Conservation (phyloP, 805 yeast species). For the Candida orba region DNA sequence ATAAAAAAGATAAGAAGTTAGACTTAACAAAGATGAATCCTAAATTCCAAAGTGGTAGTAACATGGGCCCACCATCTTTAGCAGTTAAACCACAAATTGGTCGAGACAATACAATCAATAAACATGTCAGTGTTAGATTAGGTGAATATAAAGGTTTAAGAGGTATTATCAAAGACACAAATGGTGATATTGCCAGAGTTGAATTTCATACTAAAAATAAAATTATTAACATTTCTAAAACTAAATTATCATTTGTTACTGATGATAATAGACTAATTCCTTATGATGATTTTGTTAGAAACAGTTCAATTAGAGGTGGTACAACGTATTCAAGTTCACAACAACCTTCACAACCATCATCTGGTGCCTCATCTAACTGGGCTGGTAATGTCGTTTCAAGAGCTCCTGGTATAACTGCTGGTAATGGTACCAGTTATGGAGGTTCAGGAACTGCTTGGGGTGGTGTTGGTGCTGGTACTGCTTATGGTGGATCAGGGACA, state of each 20-base stretch:
- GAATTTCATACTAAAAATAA: slow-evolving; percentile 92
- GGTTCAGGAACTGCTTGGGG: slow-evolving; percentile 31
- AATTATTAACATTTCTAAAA: slow-evolving; percentile 76
- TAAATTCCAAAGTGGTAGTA: slow-evolving; percentile 37
- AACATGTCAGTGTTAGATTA: slow-evolving; percentile 83
- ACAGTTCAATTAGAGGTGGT: slow-evolving; percentile 20
- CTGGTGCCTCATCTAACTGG: slow-evolving; percentile 27
- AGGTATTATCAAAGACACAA: slow-evolving; percentile 91
- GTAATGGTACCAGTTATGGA: slow-evolving; percentile 35
- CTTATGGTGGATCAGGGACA: slow-evolving; percentile 36
- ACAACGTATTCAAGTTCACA: slow-evolving; percentile 11
- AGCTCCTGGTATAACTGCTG: slow-evolving; percentile 28
- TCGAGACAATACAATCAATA: slow-evolving; percentile 74
- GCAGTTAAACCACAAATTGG: slow-evolving; percentile 51
- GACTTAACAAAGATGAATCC: slow-evolving; percentile 90
- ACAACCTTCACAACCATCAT: slow-evolving; percentile 8
- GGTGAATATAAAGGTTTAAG: slow-evolving; percentile 88
- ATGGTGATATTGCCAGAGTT: slow-evolving; percentile 84
- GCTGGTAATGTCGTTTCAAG: slow-evolving; percentile 24
- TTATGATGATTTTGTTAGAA: slow-evolving; percentile 71
- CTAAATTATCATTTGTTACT: slow-evolving; percentile 66
- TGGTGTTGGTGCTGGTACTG: slow-evolving; percentile 35
- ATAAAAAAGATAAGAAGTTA: slow-evolving; percentile 34
- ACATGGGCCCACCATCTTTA: slow-evolving; percentile 55
- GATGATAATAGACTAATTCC: slow-evolving; percentile 65